Evolutionary conservation across 768 basidiomycete species (phyloP).

Genomic region (Termitomyces sp.): DNA sequence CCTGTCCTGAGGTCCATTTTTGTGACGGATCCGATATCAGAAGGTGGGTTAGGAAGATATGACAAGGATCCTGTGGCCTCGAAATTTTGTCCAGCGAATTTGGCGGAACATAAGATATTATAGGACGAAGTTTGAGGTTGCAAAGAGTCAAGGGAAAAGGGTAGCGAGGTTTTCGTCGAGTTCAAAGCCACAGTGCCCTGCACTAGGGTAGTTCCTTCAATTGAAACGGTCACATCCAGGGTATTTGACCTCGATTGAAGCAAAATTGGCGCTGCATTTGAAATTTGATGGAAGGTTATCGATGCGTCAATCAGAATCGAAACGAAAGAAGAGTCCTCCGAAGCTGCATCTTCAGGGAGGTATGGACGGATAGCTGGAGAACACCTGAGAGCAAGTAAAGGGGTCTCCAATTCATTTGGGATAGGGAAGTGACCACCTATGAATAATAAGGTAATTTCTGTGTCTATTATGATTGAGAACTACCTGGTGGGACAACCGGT

Average conservation of each 20-base stretch:
- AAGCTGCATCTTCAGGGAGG: slow-evolving; percentile 43
- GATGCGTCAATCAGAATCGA: slow-evolving; percentile 49
- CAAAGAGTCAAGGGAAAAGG: slow-evolving; percentile 43
- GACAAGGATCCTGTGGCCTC: slow-evolving; percentile 37
- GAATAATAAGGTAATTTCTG: background rate
- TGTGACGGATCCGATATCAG: slow-evolving; percentile 48
- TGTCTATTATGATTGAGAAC: slow-evolving; percentile 2
- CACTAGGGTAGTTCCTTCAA: slow-evolving; percentile 37
- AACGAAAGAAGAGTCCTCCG: slow-evolving; percentile 25
- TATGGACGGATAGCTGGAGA: slow-evolving; percentile 56
- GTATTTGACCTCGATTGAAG: slow-evolving; percentile 18
- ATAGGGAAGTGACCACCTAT: slow-evolving; percentile 39
- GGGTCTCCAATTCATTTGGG: slow-evolving; percentile 26
- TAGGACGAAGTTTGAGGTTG: slow-evolving; percentile 35
- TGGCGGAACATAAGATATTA: slow-evolving; percentile 32
- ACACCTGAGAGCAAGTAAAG: slow-evolving; percentile 56
- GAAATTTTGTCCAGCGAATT: slow-evolving; percentile 35
- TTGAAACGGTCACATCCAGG: slow-evolving; percentile 38
- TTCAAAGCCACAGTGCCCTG: slow-evolving; percentile 45
- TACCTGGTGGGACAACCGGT: slow-evolving; percentile 38
- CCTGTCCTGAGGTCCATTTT: slow-evolving; percentile 61
- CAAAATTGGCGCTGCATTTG: slow-evolving; percentile 38
- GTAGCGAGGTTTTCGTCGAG: slow-evolving; percentile 40
- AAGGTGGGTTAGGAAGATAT: slow-evolving; percentile 42
- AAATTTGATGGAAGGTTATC: slow-evolving; percentile 40